phyloP scores from a whole-genome alignment of 352 stramenopile species.

The Thalassiosira gravida region DNA sequence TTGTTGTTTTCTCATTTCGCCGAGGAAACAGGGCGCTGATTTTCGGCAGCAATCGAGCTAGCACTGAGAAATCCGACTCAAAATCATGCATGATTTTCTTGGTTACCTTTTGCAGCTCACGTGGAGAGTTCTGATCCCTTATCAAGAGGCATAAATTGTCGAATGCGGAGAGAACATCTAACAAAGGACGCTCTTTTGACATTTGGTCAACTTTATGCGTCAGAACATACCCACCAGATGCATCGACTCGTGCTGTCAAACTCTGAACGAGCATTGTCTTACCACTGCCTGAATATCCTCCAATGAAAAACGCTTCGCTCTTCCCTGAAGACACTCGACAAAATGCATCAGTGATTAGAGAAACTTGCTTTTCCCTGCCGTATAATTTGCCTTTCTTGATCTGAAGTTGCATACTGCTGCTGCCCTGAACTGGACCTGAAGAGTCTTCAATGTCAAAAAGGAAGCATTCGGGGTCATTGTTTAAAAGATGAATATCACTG shows the following conservation, averaged over 20 bases:
- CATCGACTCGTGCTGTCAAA: conserved; percentile 17
- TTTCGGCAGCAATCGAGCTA: conserved; percentile 31
- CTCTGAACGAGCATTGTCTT: conserved; percentile 33
- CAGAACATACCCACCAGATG: conserved; percentile 33
- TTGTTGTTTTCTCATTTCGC: neutral
- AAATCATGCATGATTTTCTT: conserved; percentile 29
- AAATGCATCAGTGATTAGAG: conserved; percentile 30
- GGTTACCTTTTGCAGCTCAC: conserved; percentile 22
- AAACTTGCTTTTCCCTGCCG: conserved; percentile 18
- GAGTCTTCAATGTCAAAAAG: conserved; percentile 9
- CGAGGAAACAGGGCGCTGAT: conserved; percentile 16
- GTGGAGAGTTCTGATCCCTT: neutral
- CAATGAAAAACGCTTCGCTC: conserved; percentile 49
- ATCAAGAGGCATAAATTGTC: conserved; percentile 39
- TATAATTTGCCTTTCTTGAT: conserved; percentile 19
- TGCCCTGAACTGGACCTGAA: no score
- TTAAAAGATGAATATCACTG: conserved; percentile 29
- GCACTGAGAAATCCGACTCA: conserved; percentile 20
- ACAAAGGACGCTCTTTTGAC: conserved; percentile 19
- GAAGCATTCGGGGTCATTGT: conserved; percentile 15
- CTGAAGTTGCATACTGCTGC: neutral
- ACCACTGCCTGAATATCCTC: conserved; percentile 36
- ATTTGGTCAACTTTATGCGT: conserved; percentile 41
- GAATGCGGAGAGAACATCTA: neutral
- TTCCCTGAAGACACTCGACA: conserved; percentile 29